These are phyloP conservation scores for Pleurotus cornucopiae DNA, from an alignment of 768 basidiomycete genomes.

Conservation along the genomic window DNA sequence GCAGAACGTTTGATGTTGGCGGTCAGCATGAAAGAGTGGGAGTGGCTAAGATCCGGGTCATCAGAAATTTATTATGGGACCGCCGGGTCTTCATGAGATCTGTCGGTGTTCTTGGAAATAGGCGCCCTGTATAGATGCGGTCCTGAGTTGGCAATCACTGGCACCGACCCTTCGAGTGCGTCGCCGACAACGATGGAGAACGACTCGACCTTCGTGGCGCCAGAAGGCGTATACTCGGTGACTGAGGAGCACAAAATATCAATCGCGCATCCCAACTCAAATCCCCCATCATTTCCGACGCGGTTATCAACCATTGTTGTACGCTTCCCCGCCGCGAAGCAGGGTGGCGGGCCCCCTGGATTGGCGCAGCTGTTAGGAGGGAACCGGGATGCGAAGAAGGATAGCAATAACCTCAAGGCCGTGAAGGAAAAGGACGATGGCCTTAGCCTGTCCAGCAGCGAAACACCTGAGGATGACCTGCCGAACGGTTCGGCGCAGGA, in stretches of 20 bases:
- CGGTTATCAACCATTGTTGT: slow-evolving; percentile 59
- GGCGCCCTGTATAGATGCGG: background rate
- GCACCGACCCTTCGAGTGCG: background rate
- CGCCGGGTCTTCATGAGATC: background rate
- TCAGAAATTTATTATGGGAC: slow-evolving; percentile 13
- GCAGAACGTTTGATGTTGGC: slow-evolving; percentile 24
- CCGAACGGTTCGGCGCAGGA: slow-evolving; percentile 37
- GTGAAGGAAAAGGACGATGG: slow-evolving; percentile 49
- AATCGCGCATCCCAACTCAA: slow-evolving; percentile 35
- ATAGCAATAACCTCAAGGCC: slow-evolving; percentile 28
- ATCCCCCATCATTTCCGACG: slow-evolving; percentile 46
- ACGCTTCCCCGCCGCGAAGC: slow-evolving; percentile 56
- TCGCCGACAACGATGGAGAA: slow-evolving; percentile 58
- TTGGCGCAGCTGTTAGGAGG: slow-evolving; percentile 67
- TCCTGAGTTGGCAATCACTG: background rate
- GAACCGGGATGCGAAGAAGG: slow-evolving; percentile 62
- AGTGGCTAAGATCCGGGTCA: slow-evolving; percentile 41
- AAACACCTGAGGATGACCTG: slow-evolving; percentile 62
- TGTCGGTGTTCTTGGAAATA: background rate
- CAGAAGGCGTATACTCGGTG: slow-evolving; percentile 86
- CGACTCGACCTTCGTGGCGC: slow-evolving; percentile 82
- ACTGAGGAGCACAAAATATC: slow-evolving; percentile 81
- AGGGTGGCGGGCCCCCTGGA: slow-evolving; percentile 46
- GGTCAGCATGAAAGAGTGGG: slow-evolving; percentile 30
- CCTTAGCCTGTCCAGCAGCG: slow-evolving; percentile 77